Base-by-base conservation (phyloP, 768 basidiomycete species). In the Lactarius sp. region DNA sequence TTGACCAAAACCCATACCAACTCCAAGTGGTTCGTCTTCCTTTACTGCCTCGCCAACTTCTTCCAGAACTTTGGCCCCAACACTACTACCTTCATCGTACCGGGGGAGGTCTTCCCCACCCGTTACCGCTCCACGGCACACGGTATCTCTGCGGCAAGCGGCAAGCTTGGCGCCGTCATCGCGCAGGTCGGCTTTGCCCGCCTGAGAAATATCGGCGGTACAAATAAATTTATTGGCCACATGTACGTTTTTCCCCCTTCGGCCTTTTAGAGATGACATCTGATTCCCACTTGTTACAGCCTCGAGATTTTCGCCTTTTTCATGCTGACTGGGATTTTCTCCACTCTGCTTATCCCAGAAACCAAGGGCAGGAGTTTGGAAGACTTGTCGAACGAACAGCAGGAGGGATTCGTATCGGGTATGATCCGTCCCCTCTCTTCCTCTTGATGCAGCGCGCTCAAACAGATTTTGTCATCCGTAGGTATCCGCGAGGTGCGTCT, bases 31-130 rank as follows among this genome's bases (percentile, higher is more conserved):
- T 92, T 94, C 72, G 85, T 91, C 54, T 87, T 88, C 77, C 81
- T 91, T 33, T 94, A 93, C 77, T 90, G 90, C 72, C 77, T 94
- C n/a, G 82, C 90, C 69, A 88, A 90, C 72, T 92, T 92, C 77
- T 91, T 92, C 87, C 87, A 90, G 77, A 93, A 93, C 76, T 93
- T 92, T 66, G 91, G 89, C 2, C 88, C 87, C 10, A 90, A 92
- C 69, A 82, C 81, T 0, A 92, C 89, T 0, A 92, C 90, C 0
- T 93, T 94, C 73, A 68, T 92, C 59, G 77, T 92, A 4, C 90
- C 92, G 0, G 90, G 88, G 66, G 92, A 94, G 72, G 81, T 78
- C 31, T 94, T 92, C 83, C 92, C 92, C 1, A 94, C 92, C 1
- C 88, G 92, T 52, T 92, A 93, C 73, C 85, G 92, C 65, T 90